A percentile compares a stretch with the other conserved stretches of the same genome.
These are phyloP conservation scores for Penicillium tannophilum DNA, from an alignment of 495 filamentous ascomycete species.

Conservation along the genomic window DNA sequence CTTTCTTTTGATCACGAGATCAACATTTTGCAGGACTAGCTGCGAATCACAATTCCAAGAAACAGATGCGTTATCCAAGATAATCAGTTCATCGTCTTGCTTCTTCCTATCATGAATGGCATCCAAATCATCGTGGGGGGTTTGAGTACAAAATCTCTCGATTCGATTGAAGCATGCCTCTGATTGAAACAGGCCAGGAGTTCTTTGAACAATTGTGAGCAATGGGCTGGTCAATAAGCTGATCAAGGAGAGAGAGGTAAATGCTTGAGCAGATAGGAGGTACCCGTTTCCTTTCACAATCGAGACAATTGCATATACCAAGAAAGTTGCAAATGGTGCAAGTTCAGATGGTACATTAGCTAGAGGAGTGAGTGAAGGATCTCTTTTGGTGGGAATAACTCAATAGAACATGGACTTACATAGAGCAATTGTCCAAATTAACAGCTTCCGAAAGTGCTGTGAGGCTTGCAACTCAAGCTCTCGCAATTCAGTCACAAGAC, in stretches of 20 bases:
- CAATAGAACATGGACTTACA: neutral
- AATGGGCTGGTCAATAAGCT: conserved; percentile 28
- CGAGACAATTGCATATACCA: conserved; percentile 42
- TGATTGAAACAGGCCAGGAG: neutral
- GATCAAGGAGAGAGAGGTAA: conserved; percentile 38
- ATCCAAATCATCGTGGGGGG: too few species aligned
- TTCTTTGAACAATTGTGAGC: neutral
- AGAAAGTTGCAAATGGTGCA: conserved; percentile 44
- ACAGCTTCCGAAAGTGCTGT: neutral
- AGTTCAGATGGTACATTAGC: conserved; percentile 22
- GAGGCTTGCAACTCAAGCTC: neutral
- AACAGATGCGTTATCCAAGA: neutral
- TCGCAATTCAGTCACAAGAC: neutral
- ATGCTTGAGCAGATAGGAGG: conserved; percentile 40
- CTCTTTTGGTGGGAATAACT: too few species aligned
- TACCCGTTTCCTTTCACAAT: conserved; percentile 37
- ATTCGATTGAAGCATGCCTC: neutral
- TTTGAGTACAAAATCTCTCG: neutral
- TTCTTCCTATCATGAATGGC: too few species aligned
- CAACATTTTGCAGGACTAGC: neutral
- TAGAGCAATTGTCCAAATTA: neutral
- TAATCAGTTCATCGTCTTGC: neutral
- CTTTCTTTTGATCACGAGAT: neutral
- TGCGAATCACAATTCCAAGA: neutral
- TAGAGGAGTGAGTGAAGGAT: neutral